Percentiles rank a stretch among this genome's conserved stretches.
Evolutionary conservation across 176 grass and related monocot genomes (phyloP).

Genomic region (Dactylis glomerata): DNA sequence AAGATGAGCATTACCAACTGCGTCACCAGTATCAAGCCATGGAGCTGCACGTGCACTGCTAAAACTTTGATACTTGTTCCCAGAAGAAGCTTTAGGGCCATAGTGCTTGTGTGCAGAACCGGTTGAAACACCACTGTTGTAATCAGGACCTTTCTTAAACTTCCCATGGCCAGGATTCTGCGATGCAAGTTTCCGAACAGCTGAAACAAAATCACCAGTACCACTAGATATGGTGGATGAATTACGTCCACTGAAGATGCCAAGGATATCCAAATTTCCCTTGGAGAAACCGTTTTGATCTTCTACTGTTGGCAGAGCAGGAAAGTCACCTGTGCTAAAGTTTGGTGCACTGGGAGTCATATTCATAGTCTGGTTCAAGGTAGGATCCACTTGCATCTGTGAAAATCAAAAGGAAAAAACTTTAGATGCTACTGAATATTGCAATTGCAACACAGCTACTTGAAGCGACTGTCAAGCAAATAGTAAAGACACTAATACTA

Average conservation of each 20-base stretch:
- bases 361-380: constrained; percentile 45
- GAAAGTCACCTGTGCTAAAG: constrained; percentile 80
- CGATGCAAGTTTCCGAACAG: constrained; percentile 68
- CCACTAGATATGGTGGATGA: constrained; percentile 49
- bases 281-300: constrained; percentile 60
- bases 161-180: constrained; percentile 64
- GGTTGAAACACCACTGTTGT: constrained; percentile 51
- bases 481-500: neutral
- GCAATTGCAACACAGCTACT: neutral
- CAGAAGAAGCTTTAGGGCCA: constrained; percentile 50
- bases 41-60: constrained; percentile 45
- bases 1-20: constrained; percentile 76
- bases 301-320: constrained; percentile 61
- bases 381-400: constrained; percentile 84
- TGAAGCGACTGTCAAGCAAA: neutral
- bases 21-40: constrained; percentile 95
- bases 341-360: constrained; percentile 52
- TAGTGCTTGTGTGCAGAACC: constrained; percentile 53
- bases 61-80: constrained; percentile 70
- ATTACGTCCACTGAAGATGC: constrained; percentile 36
- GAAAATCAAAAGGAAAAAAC: constrained; percentile 11
- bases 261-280: constrained; percentile 36
- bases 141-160: constrained; percentile 57
- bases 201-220: constrained; percentile 76
- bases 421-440: neutral